Conservation (phyloP, 164 flowering plant genomes). For the Vitis cinerea region DNA sequence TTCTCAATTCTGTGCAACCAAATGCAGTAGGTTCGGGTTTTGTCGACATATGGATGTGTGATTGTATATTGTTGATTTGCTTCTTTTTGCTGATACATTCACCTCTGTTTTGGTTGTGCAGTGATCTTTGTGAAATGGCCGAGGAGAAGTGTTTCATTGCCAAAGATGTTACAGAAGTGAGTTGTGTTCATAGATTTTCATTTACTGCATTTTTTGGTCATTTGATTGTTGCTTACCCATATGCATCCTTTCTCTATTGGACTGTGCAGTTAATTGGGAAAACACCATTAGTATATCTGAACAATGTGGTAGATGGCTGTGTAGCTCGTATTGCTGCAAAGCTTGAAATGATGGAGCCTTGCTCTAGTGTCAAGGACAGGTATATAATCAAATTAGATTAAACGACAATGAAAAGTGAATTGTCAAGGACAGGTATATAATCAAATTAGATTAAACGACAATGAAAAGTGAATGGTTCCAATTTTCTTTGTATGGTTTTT, state of each 20-base stretch:
- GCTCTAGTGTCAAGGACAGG: slow-evolving; percentile 94
- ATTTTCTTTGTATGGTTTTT: too few relatives aligned
- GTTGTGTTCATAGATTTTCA: neutral
- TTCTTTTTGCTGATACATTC: neutral
- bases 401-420: too few relatives aligned
- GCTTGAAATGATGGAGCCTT: slow-evolving; percentile 87
- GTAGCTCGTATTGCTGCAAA: slow-evolving; percentile 77
- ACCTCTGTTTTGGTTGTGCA: neutral
- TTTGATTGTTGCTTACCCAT: neutral
- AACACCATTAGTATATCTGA: slow-evolving; percentile 84
- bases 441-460: too few relatives aligned
- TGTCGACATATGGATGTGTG: too few relatives aligned
- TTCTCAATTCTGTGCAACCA: too few relatives aligned
- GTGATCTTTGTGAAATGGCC: slow-evolving; percentile 30
- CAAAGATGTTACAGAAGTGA: slow-evolving; percentile 75
- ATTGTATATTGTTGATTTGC: too few relatives aligned
- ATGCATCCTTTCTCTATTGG: neutral
- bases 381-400: slow-evolving; percentile 1
- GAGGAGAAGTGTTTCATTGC: slow-evolving; percentile 47
- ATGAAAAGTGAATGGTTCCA: too few relatives aligned
- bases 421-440: too few relatives aligned
- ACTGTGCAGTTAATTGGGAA: slow-evolving; percentile 65
- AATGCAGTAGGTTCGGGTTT: too few relatives aligned
- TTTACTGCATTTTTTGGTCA: neutral
- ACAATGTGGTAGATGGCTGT: slow-evolving; percentile 74